These are phyloP conservation scores for Paramecium caudatum DNA, from an alignment of 73 alveolate genomes.

Conservation along the genomic window DNA sequence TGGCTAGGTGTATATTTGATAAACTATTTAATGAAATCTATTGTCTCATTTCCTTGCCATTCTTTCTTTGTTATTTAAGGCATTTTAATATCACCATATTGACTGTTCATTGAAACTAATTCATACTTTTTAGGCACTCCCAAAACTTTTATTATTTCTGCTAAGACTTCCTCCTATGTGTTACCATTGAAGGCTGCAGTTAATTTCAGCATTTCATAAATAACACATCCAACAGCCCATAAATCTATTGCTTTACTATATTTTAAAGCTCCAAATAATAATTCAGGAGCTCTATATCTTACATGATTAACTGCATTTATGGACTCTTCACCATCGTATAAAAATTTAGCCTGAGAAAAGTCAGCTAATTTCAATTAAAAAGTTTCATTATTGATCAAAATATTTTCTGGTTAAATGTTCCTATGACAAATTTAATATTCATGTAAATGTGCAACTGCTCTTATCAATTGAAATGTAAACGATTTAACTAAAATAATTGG, in stretches of 20 bases:
- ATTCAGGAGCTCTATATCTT: conserved; percentile 90
- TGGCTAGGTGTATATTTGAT: background rate
- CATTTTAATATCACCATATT: conserved; percentile 1
- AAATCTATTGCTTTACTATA: conserved; percentile 86
- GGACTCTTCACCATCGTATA: conserved; percentile 81
- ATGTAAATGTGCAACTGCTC: conserved; percentile 88
- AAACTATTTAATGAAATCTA: conserved; percentile 20
- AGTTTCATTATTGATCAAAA: conserved; percentile 80
- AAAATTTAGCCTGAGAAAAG: conserved; percentile 86
- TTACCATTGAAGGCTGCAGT: conserved; percentile 88
- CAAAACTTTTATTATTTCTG: conserved; percentile 89
- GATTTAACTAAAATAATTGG: conserved; percentile 83
- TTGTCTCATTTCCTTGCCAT: conserved; percentile 2
- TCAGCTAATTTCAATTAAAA: conserved; percentile 83
- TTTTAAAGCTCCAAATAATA: conserved; percentile 84
- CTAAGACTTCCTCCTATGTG: conserved; percentile 87
- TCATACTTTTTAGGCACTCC: conserved; percentile 91
- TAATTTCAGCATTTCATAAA: conserved; percentile 90
- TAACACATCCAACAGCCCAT: conserved; percentile 94
- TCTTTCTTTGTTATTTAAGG: conserved; percentile 40
- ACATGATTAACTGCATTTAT: conserved; percentile 85
- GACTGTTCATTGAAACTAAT: conserved; percentile 36
- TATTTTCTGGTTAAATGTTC: conserved; percentile 86
- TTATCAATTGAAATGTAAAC: conserved; percentile 91
- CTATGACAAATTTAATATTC: conserved; percentile 84